Evolutionary conservation across 2,329 filamentous ascomycete species (phyloP), one percentile per base, ranked within the genome.

Genomic region (Fusarium sulawesiense): DNA sequence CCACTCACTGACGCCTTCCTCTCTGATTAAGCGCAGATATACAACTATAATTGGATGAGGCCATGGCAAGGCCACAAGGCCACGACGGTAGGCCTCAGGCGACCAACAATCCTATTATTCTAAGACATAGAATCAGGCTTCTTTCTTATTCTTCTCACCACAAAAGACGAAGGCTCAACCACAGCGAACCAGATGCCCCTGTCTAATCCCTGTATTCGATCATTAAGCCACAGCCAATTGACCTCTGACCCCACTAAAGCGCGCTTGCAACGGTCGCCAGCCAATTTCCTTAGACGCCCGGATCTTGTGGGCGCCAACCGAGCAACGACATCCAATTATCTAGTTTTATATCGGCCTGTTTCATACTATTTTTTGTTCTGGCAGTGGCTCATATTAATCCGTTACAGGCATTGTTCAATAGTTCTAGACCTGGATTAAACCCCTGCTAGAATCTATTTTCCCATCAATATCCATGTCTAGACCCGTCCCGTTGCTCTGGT

Each of bases 201-300:
- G 61, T 41, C 51, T 16, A 29, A 69, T 62, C 64, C 60, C 58
- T 71, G 66, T 40, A 66, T 27, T 51, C 57, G 55, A 60, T 57
- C 45, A 37, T 42, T 46, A 23, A 47, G 60, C 56, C 57, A 59
- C 50, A 54, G 67, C 72, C 72, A 71, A 74, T 74, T 69, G 72
- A 42, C 56, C 34, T 37, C 27, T n/a, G 37, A 25, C 41, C 40
- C 37, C 51, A 53, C 55, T 41, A 66, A 32, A 45, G 58, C 71
- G 72, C 72, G 72, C 72, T 74, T 74, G 70, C 59, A 68, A 70
- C 57, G 50, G 46, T 32, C 34, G 47, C 64, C 65, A 62, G 57
- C 55, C 42, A 67, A 70, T 68, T 72, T 70, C 64, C 48, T 68
- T 69, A 73, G 70, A 71, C 72, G 72, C 72, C 64, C 56, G 44